phyloP scores from a whole-genome alignment of 2,329 filamentous ascomycete species.

The Sporothrix mexicana region DNA sequence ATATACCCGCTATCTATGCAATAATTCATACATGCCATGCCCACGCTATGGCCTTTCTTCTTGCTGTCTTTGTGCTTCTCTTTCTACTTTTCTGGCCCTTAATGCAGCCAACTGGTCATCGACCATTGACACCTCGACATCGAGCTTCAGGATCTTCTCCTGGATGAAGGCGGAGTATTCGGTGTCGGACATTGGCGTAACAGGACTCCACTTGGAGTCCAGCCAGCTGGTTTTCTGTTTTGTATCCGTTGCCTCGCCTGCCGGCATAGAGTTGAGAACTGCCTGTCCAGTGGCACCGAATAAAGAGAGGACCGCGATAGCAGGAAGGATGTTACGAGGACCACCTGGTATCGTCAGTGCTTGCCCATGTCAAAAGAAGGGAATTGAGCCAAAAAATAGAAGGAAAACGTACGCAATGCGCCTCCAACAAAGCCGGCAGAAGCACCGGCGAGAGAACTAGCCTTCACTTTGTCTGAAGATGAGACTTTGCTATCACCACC shows the following conservation, averaged over 20 bases:
- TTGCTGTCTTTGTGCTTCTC: not conserved
- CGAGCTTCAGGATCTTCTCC: conserved; percentile 72
- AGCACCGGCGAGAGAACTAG: conserved; percentile 73
- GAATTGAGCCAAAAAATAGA: not conserved
- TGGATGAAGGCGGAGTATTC: conserved; percentile 73
- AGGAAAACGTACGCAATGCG: conserved; percentile 54
- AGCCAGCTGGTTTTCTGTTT: conserved; percentile 44
- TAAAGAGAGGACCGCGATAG: conserved; percentile 55
- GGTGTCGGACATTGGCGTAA: conserved; percentile 70
- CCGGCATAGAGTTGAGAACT: conserved; percentile 37
- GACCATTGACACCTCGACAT: conserved; percentile 78
- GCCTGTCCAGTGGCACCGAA: conserved; percentile 45
- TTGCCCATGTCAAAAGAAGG: not conserved
- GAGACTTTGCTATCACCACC: conserved; percentile 60
- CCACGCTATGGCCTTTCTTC: not conserved
- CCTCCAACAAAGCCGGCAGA: conserved; percentile 68
- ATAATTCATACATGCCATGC: not conserved
- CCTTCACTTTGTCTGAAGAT: conserved; percentile 65
- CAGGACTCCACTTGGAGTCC: conserved; percentile 73
- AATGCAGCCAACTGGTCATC: conserved; percentile 70
- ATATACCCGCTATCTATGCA: not conserved
- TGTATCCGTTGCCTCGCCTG: not conserved
- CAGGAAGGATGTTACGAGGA: conserved; percentile 59
- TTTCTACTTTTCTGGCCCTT: conserved; percentile 22
- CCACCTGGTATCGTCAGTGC: conserved; percentile 50